Base-by-base conservation (phyloP, 768 basidiomycete species). In the Pulveroboletus frians region DNA sequence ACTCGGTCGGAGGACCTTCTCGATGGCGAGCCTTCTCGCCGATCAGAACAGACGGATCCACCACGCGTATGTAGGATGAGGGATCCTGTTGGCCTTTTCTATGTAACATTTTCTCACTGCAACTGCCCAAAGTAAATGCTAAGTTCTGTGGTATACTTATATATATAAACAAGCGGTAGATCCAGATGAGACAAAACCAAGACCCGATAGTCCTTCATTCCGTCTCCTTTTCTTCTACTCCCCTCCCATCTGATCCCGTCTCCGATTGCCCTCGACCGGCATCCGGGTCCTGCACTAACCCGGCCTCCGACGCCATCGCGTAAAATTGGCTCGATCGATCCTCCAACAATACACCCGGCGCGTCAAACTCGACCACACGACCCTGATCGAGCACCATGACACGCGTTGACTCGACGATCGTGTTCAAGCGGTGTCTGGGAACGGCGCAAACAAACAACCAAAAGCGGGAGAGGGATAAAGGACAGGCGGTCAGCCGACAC, bases 361-460 rank as follows among this genome's bases (percentile, higher is more conserved):
- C 68, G 56, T 93, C 90, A 58, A 84, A 84, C 68, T 96, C 92
- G n/a, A 81, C 79, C 10, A 92, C 86, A 63, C 71, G 71, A n/a
- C 93, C 93, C 20, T 80, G 71, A 55, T 85, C 83, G 69, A 96
- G 80, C 2, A 95, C 92, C 26, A 95, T 64, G 15, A 95, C 81
- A 21, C 83, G 79, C 51, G 87, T 83, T 31, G 85, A 92, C 56
- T 89, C 81, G 29, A 90, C 75, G 55, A 92, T 91, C 1, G 90
- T 92, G 63, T 92, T 89, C 29, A 92, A 70, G 21, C 87, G 80
- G 70, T 94, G 81, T 34, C 85, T 88, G 21, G 18, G 3, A 17
- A 9, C 14, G 23, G 9, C 5, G 39, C 15, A 9, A 15, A 8
- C 39, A 2, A 17, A 10, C 10, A 9, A 5, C 5, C 15, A 10